Percentiles rank a stretch among this genome's conserved stretches.
phyloP scores from a whole-genome alignment of 2,329 filamentous ascomycete species.

The Monilinia fructigena region DNA sequence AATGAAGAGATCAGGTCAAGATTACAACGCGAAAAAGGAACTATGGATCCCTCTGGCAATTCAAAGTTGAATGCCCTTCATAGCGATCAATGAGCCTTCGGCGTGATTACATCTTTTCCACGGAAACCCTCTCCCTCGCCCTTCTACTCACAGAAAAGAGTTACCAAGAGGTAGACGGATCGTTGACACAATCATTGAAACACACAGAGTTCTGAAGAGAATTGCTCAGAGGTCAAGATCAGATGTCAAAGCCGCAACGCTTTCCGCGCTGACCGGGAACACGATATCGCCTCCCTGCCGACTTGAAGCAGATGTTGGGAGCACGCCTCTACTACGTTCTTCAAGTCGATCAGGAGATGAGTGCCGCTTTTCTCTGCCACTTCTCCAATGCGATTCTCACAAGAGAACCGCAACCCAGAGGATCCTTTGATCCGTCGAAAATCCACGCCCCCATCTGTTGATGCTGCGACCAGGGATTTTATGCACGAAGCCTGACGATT shows the following conservation, averaged over 20 bases:
- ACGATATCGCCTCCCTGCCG: too few species aligned
- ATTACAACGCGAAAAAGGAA: too few species aligned
- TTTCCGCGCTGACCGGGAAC: background rate
- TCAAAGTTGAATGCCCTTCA: background rate
- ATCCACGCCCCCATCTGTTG: background rate
- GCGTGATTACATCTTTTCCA: background rate
- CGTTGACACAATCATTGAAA: background rate
- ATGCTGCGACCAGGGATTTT: background rate
- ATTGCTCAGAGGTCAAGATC: background rate
- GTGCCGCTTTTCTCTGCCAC: too few species aligned
- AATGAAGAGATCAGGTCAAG: background rate
- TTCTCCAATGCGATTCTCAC: background rate
- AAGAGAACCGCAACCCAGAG: background rate
- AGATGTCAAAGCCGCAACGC: background rate
- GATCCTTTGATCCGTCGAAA: background rate
- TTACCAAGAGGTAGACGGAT: background rate
- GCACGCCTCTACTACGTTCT: background rate
- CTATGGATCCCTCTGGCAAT: slow-evolving; percentile 4
- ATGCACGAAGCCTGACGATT: background rate
- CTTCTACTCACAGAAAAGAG: background rate
- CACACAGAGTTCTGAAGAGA: background rate
- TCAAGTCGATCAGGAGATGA: background rate
- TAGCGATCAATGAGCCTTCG: background rate
- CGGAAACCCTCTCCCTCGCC: background rate
- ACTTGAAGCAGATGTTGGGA: background rate